Base-by-base conservation (phyloP, 139 green algal species). In the Picochlorum sp. region DNA sequence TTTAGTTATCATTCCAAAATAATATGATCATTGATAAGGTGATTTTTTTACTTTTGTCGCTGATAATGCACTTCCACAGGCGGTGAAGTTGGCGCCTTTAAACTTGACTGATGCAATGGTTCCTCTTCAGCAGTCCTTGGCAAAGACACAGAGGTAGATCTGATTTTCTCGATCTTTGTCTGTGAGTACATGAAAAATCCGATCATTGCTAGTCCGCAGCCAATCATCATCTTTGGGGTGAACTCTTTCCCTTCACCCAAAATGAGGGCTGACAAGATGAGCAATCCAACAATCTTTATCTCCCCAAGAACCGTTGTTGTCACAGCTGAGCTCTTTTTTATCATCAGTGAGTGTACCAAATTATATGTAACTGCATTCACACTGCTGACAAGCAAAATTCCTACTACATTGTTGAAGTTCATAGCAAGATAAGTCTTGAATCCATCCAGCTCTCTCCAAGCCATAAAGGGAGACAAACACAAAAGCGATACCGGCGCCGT, bases 241-340 rank as follows among this genome's bases (percentile, higher is more conserved):
- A 80, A 73, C 31, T 70, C 60, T 29, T 63, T 70, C 8, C 33
- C 50, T 52, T 82, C 75, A 8, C 77, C 78, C n/a, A 85, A 61
- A 35, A 85, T 41, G 10, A 82, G 20, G 2, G 60, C 52, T 20
- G 75, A 83, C 12, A 76, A 54, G 31, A 80, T 16, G 33, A 85
- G 45, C 22, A 85, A 57, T 6, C 54, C 69, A 7, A 81, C 59
- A 32, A 85, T 80, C 47, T 81, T 85, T 49, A 76, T 53, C 56
- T 81, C 74, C 13, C 77, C 77, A 20, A 85, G 52, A 30, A 85
- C 77, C 9, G 77, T 85, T n/a, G 77, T 85, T 9, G 75, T 75
- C 18, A 79, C 73, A 20, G 75, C 76, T 8, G 52, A 69, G 14
- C 64, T 82, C 22, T 53, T 52, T 57, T 82, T 75, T 22, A 82